Conservation (phyloP, 1,284 basidiomycete species). For the Anthracocystis panici-leucophaei region DNA sequence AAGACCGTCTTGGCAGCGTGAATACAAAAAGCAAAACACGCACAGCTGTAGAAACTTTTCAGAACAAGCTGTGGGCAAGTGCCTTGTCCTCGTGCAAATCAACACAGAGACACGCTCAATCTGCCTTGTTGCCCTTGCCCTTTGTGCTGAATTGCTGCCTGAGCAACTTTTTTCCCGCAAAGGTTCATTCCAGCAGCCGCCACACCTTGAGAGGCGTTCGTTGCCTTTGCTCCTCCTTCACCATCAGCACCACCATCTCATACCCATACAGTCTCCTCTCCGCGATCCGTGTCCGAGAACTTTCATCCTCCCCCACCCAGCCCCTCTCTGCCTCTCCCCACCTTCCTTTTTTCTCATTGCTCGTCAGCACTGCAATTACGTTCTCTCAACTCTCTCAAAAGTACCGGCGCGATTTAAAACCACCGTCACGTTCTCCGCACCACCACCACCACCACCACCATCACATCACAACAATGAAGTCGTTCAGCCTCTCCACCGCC, state of each 20-base stretch:
- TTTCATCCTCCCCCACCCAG: not conserved
- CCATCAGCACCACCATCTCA: constrained; percentile 18
- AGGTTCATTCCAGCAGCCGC: too few relatives aligned
- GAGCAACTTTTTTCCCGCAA: too few relatives aligned
- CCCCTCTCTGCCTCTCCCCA: constrained; percentile 8
- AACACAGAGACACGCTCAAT: constrained; percentile 1
- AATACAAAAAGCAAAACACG: constrained; percentile 20
- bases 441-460: not conserved
- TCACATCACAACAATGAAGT: constrained; percentile 26
- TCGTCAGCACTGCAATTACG: constrained; percentile 12
- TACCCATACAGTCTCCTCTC: constrained; percentile 1
- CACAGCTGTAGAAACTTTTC: constrained; percentile 4
- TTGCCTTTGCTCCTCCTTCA: constrained; percentile 6
- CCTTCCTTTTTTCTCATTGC: constrained; percentile 5
- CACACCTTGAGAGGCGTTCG: too few relatives aligned
- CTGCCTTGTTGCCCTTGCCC: not conserved
- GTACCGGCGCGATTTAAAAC: constrained; percentile 1
- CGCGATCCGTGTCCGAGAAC: constrained; percentile 13
- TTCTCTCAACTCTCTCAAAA: not conserved
- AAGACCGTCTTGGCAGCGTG: not conserved
- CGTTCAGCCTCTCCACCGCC: constrained; percentile 27
- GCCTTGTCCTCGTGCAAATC: not conserved
- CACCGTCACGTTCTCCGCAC: not conserved
- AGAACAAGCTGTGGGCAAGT: not conserved
- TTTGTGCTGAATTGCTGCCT: not conserved